Evolutionary conservation across 768 basidiomycete genomes (phyloP).

Genomic region (Panaeolus papilionaceus): DNA sequence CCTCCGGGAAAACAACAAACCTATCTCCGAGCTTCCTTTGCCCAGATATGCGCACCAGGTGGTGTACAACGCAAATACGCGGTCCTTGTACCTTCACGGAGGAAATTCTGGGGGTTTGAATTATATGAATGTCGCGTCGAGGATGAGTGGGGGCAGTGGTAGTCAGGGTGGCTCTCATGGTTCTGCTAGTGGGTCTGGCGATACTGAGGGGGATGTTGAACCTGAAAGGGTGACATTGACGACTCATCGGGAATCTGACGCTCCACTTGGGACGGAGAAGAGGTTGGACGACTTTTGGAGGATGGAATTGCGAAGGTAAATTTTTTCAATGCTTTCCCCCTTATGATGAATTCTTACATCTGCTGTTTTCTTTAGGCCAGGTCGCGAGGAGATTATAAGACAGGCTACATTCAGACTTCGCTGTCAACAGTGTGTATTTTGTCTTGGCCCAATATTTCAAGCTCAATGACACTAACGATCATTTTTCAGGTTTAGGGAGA

Average conservation of each 20-base stretch:
- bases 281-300: conserved; percentile 83
- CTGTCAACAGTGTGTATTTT: conserved; percentile 65
- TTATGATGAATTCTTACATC: conserved; percentile 7
- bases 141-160: conserved; percentile 18
- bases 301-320: conserved; percentile 71
- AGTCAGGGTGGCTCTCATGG: conserved; percentile 16
- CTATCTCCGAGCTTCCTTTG: conserved; percentile 47
- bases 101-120: conserved; percentile 65
- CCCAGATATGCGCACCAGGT: conserved; percentile 83
- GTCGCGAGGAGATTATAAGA: conserved; percentile 66
- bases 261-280: conserved; percentile 42
- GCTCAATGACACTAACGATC: not conserved
- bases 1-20: conserved; percentile 41
- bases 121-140: conserved; percentile 17
- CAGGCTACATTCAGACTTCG: conserved; percentile 68
- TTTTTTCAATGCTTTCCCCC: not conserved
- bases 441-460: not conserved
- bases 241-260: conserved; percentile 27
- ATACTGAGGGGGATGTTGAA: conserved; percentile 29
- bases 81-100: conserved; percentile 72
- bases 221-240: conserved; percentile 25
- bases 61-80: conserved; percentile 67
- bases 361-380: conserved; percentile 51
- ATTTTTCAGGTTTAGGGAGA: conserved; percentile 73
- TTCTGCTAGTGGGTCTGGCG: conserved; percentile 8